These are phyloP conservation scores for Tuctoria greenei DNA, from an alignment of 176 grass and related monocot genomes.

Conservation along the genomic window DNA sequence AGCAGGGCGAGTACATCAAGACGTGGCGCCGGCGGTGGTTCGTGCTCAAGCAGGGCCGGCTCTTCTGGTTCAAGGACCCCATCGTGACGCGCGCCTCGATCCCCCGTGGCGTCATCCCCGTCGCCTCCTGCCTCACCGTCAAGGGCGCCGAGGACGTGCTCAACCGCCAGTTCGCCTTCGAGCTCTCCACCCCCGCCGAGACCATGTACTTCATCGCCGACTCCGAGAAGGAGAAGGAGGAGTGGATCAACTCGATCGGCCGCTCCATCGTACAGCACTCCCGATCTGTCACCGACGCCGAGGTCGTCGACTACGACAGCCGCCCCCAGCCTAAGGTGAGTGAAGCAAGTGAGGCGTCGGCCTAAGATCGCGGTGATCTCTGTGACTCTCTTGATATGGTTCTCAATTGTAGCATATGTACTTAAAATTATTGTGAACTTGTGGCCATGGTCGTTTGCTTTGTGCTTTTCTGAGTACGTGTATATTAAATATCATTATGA, in stretches of 20 bases:
- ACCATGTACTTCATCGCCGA: conserved; percentile 99
- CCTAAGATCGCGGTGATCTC: conserved; percentile 39
- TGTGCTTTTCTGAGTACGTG: not conserved
- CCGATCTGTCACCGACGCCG: conserved; percentile 75
- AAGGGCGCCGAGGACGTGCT: conserved; percentile 96
- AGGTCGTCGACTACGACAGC: conserved; percentile 93
- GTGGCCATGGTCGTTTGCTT: not conserved
- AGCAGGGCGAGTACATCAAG: conserved; percentile 99
- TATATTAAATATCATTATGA: conserved; percentile 36
- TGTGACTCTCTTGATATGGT: conserved; percentile 7
- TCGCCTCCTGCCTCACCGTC: conserved; percentile 84
- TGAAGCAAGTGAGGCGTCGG: conserved; percentile 19
- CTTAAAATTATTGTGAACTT: conserved; percentile 19
- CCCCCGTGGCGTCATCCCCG: conserved; percentile 81
- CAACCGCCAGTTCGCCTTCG: conserved; percentile 87
- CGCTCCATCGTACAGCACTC: conserved; percentile 98
- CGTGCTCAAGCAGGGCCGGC: conserved; percentile 89
- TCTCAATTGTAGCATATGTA: conserved; percentile 18
- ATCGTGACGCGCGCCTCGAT: conserved; percentile 63
- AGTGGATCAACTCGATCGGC: conserved; percentile 98
- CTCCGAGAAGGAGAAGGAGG: conserved; percentile 97
- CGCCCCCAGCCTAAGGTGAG: conserved; percentile 29
- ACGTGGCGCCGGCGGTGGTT: conserved; percentile 97
- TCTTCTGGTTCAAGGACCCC: conserved; percentile 98
- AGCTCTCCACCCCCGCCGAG: conserved; percentile 74